Percentiles rank a stretch among this genome's conserved stretches.
phyloP scores from a whole-genome alignment of 352 stramenopile genomes.

The Pythium myriotylum region DNA sequence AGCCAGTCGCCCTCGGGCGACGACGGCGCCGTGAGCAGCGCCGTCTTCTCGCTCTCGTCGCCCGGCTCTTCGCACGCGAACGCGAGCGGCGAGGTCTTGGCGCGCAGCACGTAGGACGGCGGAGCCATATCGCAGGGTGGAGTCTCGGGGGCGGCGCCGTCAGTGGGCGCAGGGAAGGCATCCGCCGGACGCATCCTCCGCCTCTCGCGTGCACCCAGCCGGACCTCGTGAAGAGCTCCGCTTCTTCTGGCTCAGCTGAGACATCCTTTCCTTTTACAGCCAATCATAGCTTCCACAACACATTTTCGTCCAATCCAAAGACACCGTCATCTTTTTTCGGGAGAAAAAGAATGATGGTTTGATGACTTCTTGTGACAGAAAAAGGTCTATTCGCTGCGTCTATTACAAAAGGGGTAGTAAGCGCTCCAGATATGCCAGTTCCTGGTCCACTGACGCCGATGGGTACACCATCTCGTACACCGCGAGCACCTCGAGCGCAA shows the following conservation, averaged over 20 bases:
- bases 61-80: conserved; percentile 27
- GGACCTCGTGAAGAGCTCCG: background rate
- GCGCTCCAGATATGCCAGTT: conserved; percentile 25
- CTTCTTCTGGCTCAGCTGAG: conserved; percentile 6
- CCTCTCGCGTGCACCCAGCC: background rate
- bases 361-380: background rate
- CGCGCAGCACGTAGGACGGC: conserved; percentile 27
- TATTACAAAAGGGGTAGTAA: conserved; percentile 27
- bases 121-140: conserved; percentile 1
- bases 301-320: too few species aligned
- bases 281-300: background rate
- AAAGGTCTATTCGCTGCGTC: conserved; percentile 9
- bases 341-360: conserved; percentile 17
- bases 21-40: conserved; percentile 25
- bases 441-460: conserved; percentile 16
- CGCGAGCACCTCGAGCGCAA: conserved; percentile 51
- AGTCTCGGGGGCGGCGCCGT: background rate
- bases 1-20: conserved; percentile 7
- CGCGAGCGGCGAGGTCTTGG: conserved; percentile 20
- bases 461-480: conserved; percentile 61
- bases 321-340: too few species aligned
- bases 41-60: conserved; percentile 29
- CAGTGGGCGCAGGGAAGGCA: background rate
- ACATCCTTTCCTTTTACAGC: background rate
- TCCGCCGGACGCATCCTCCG: conserved; percentile 9